Evolutionary conservation across 73 alveolate species (phyloP).

Genomic region (Tetrahymena malaccensis): DNA sequence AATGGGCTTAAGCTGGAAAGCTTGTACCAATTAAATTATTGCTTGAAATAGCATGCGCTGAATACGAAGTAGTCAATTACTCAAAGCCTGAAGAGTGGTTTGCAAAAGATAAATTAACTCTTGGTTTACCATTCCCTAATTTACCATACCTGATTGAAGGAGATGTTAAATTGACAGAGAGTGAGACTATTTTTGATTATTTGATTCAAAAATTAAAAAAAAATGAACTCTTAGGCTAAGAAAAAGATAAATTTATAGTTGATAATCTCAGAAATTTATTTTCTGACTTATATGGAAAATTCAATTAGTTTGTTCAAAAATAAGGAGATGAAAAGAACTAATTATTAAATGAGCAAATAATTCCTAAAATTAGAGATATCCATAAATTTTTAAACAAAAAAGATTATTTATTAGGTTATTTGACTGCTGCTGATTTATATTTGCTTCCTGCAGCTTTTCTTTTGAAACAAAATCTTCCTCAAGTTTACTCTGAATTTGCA

Average conservation of each 20-base stretch:
- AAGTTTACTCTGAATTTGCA: neutral
- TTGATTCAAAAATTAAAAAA: neutral
- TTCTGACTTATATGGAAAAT: neutral
- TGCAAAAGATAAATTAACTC: neutral
- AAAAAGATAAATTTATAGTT: neutral
- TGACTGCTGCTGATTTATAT: neutral
- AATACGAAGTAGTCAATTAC: neutral
- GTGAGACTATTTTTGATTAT: neutral
- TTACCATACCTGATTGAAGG: neutral
- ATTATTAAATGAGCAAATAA: neutral
- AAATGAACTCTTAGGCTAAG: neutral
- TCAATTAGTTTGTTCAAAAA: neutral
- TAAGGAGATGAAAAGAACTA: neutral
- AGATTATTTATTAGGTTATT: neutral
- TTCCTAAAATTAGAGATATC: neutral
- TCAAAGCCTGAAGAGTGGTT: neutral
- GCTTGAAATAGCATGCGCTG: neutral
- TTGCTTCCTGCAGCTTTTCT: neutral
- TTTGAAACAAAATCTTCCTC: neutral
- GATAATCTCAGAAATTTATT: neutral
- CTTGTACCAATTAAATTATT: neutral
- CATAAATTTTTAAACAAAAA: neutral
- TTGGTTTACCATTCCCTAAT: neutral
- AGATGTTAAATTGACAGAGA: neutral
- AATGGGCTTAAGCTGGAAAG: neutral